Percentiles rank a stretch among this genome's conserved stretches.
phyloP scores from a whole-genome alignment of 768 basidiomycete species.

The Hygrocybe coccinea region DNA sequence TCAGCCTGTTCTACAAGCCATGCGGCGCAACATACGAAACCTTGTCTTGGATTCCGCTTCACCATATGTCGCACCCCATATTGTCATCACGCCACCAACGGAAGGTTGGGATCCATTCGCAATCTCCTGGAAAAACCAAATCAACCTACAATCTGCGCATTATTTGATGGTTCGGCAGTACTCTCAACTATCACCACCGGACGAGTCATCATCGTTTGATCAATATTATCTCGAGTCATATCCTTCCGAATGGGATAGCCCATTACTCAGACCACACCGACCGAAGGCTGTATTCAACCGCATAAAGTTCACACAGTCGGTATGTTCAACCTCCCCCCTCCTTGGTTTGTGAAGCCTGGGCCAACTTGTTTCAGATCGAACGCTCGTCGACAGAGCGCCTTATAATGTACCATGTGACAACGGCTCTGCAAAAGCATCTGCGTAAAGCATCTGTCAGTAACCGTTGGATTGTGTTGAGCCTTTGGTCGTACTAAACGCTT shows the following conservation, averaged over 20 bases:
- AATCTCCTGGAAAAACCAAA: slow-evolving; percentile 34
- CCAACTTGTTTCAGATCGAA: slow-evolving; percentile 16
- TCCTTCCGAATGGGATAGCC: background rate
- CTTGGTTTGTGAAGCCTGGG: background rate
- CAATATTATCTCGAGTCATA: no score
- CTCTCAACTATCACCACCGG: slow-evolving; percentile 11
- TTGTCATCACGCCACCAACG: slow-evolving; percentile 48
- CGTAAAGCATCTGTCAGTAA: slow-evolving; percentile 38
- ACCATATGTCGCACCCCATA: slow-evolving; percentile 43
- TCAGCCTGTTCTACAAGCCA: slow-evolving; percentile 27
- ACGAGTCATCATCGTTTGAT: background rate
- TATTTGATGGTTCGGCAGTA: slow-evolving; percentile 32
- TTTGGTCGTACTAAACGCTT: background rate
- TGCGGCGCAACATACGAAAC: slow-evolving; percentile 27
- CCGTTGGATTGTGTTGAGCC: background rate
- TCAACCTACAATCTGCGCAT: slow-evolving; percentile 31
- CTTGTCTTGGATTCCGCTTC: slow-evolving; percentile 42
- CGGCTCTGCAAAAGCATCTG: slow-evolving; percentile 33
- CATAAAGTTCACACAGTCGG: slow-evolving; percentile 28
- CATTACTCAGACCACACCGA: background rate
- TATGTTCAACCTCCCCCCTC: slow-evolving; percentile 14
- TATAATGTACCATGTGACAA: slow-evolving; percentile 28
- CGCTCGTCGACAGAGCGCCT: slow-evolving; percentile 27
- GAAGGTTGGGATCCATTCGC: slow-evolving; percentile 34
- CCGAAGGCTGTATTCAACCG: slow-evolving; percentile 27